A percentile compares a stretch with the other conserved stretches of the same genome.
These are phyloP conservation scores for Hymenoscyphus scutula DNA, from an alignment of 2,329 filamentous ascomycete genomes.

Conservation along the genomic window DNA sequence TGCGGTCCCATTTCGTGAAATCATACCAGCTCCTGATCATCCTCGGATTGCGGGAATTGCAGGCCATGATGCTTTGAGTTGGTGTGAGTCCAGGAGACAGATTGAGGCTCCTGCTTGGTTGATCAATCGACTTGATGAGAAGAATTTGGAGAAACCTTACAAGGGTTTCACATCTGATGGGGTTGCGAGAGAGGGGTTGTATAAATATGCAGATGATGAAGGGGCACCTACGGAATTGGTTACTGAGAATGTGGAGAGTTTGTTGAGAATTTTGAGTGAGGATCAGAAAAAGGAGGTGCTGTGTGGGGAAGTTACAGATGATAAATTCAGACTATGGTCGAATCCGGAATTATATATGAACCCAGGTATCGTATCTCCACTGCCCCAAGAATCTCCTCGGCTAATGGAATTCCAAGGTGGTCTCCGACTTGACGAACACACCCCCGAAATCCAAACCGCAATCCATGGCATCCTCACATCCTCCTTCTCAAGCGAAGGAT, in stretches of 20 bases:
- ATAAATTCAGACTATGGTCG: slow-evolving; percentile 34
- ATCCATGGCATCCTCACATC: slow-evolving; percentile 30
- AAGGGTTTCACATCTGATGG: slow-evolving; percentile 35
- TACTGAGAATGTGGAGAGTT: slow-evolving; percentile 18
- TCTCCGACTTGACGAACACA: slow-evolving; percentile 31
- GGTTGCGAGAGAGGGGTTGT: slow-evolving; percentile 28
- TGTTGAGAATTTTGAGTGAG: slow-evolving; percentile 24
- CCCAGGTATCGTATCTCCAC: slow-evolving; percentile 22
- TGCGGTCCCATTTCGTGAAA: slow-evolving; percentile 32
- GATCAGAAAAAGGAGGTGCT: slow-evolving; percentile 27
- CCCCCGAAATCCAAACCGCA: slow-evolving; percentile 24
- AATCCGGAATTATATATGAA: slow-evolving; percentile 36
- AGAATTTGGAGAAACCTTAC: slow-evolving; percentile 34
- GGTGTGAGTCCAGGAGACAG: slow-evolving; percentile 33
- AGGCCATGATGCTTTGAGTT: slow-evolving; percentile 29
- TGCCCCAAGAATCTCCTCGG: neutral
- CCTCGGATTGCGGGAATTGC: slow-evolving; percentile 32
- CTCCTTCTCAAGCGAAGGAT: slow-evolving; percentile 28
- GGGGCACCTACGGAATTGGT: slow-evolving; percentile 32
- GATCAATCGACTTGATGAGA: slow-evolving; percentile 33
- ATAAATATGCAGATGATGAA: slow-evolving; percentile 32
- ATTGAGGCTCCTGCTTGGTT: slow-evolving; percentile 35
- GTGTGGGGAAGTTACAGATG: slow-evolving; percentile 29
- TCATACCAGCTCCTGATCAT: slow-evolving; percentile 27
- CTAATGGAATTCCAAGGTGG: slow-evolving; percentile 21